Base-by-base conservation (phyloP, 345 rosid genomes). In the Camelina neglecta region DNA sequence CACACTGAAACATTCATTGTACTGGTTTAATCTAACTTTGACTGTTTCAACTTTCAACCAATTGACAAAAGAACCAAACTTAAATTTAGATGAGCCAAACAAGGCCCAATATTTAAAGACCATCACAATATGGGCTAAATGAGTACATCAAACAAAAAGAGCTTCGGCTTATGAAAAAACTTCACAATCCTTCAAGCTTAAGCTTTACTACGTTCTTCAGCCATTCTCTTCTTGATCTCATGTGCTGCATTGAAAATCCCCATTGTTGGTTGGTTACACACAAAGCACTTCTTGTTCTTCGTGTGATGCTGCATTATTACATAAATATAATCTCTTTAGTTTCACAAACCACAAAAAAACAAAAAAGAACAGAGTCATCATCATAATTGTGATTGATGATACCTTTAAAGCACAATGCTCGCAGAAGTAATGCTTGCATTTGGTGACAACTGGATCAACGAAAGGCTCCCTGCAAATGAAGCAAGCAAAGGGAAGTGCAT, bases 371-470 rank as follows among this genome's bases (percentile, higher is more conserved):
- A 35, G 20, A 62, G 10, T 2, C 38, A 35, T 20, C 67, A 15
- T 20, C 67, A 15, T 48, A 38, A 31, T 1, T 51, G 18, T 18
- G 11, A 39, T 10, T 16, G 15, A 13, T 7, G 9, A 48, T 77
- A 90, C 98, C 98, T 83, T 91, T 49, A 91, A 79, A 76, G 98
- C 96, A 66, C 97, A 93, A 79, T 93, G 98, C 89, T 93, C 96
- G 9, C 96, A 93, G 77, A 93, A 91, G 82, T 88, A 89, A 64
- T 93, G 97, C 77, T 86, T 88, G 90, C 97, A 93, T 54, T 93
- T 89, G 3, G 96, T 91, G 44, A 91, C 83, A 3, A 93, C 97
- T 10, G 97, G 97, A 79, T 93, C 96, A 21, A 84, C 90, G 79
- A 93, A 93, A 9, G 83, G 81, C 57, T 87, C 78, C 79, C 92